Evolutionary conservation across 768 basidiomycete genomes (phyloP).

Genomic region (Pleurotus salmoneostramineus): DNA sequence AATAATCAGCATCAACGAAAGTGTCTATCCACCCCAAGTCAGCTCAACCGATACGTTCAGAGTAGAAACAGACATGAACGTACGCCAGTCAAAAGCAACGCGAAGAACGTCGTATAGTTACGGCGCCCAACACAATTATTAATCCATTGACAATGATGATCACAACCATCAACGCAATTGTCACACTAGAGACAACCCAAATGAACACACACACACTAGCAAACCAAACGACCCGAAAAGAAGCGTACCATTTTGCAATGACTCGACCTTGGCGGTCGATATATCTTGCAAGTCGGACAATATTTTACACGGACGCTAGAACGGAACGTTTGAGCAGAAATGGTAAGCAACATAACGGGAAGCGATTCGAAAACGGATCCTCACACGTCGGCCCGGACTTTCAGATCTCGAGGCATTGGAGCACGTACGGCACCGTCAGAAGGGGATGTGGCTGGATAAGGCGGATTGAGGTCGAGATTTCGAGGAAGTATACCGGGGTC

Average conservation of each 20-base stretch:
- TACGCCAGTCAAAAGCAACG: conserved; percentile 73
- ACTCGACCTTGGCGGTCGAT: conserved; percentile 90
- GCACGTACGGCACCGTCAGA: conserved; percentile 58
- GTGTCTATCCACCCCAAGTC: conserved; percentile 40
- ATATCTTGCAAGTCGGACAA: conserved; percentile 89
- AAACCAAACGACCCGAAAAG: neutral
- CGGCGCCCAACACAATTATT: conserved; percentile 95
- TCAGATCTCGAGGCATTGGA: conserved; percentile 79
- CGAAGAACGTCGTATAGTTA: conserved; percentile 93
- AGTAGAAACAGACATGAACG: conserved; percentile 28
- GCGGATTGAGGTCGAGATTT: conserved; percentile 82
- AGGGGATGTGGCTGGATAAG: conserved; percentile 58
- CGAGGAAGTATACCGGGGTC: conserved; percentile 92
- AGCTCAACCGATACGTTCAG: neutral
- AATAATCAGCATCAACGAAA: conserved; percentile 72
- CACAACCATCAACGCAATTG: conserved; percentile 95
- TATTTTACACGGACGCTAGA: conserved; percentile 87
- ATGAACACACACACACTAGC: neutral
- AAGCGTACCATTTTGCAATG: conserved; percentile 89
- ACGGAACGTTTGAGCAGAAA: neutral
- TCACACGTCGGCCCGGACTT: conserved; percentile 74
- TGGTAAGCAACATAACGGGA: neutral
- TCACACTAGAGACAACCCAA: conserved; percentile 62
- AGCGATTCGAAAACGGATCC: conserved; percentile 21
- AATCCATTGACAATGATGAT: conserved; percentile 89